phyloP scores from a whole-genome alignment of 805 yeast genomes.

The Grigorovia jiainica region DNA sequence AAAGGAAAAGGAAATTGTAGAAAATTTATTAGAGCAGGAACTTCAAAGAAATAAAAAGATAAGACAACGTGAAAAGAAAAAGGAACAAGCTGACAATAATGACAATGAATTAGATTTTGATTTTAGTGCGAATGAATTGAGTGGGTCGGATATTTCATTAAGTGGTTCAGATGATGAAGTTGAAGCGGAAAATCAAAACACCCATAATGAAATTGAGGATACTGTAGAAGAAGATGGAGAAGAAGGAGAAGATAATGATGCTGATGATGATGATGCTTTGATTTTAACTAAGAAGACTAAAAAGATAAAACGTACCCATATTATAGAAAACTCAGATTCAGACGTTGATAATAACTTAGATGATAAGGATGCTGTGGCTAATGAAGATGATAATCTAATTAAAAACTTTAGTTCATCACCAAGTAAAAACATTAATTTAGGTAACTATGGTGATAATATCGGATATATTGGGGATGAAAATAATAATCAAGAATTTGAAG shows the following conservation, averaged over 20 bases:
- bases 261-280: conserved; percentile 21
- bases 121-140: conserved; percentile 17
- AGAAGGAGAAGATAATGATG: conserved; percentile 17
- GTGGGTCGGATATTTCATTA: conserved; percentile 9
- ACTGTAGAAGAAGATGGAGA: conserved; percentile 12
- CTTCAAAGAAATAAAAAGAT: conserved; percentile 39
- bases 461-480: background rate
- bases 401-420: too few species aligned
- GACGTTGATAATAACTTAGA: background rate
- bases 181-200: too few species aligned
- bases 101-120: conserved; percentile 9
- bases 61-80: conserved; percentile 34
- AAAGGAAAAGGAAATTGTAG: conserved; percentile 30
- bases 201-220: conserved; percentile 5
- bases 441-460: conserved; percentile 22
- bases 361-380: background rate
- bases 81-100: conserved; percentile 24
- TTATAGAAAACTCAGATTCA: conserved; percentile 8
- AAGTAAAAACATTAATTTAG: conserved; percentile 23
- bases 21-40: conserved; percentile 37
- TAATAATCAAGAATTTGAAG: background rate
- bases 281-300: background rate
- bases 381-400: background rate
- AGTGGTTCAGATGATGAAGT: conserved; percentile 4
- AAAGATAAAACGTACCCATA: conserved; percentile 2